Evolutionary conservation across 73 alveolate genomes (phyloP), one percentile per base, ranked within the genome.

Genomic region (Paramecium sonneborni): DNA sequence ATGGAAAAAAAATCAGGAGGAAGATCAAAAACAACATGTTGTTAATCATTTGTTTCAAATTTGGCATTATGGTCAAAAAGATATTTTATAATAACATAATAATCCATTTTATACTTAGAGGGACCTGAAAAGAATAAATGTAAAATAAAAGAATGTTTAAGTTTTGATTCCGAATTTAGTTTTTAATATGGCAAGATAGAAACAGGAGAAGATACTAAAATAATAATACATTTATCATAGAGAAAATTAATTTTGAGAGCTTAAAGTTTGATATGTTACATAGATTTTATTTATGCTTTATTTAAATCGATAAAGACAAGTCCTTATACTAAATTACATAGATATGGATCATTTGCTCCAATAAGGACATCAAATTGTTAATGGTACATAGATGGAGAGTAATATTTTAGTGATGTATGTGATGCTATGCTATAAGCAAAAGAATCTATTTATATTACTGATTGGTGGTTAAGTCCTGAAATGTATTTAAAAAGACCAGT

Each of bases 381-480:
- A 88, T 94, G 95, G 88, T 94, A 74, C 57, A 82, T 93, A 34
- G 96, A 94, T 93, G 97, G 97, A 7, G 24, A 23, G 34, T 58
- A 93, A 11, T 94, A 94, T 67, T 94, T 88, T 52, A 23, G 46
- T 0, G 95, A 85, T 20, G 89, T 94, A 7, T 88, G 69, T 55
- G 92, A 86, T 38, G 48, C 93, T 7, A 76, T 97, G 11, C 76
- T 35, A 39, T 41, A 90, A 6, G 99, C 99, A 26, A 92, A 92
- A 85, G 92, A 94, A 69, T 92, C 95, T 14, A 95, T 97, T 15
- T 97, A 95, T 58, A 98, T 98, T 7, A 96, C 99, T 55, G 99
- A 98, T 95, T 98, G 99, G 99, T 98, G 99, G 99, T 94, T 98
- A 76, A 93, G 98, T 76, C 99, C 99, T 30, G 98, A 97, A 72